These are phyloP conservation scores for Tolypocladium ovalisporum DNA, from an alignment of 2,329 filamentous ascomycete species.

Conservation along the genomic window DNA sequence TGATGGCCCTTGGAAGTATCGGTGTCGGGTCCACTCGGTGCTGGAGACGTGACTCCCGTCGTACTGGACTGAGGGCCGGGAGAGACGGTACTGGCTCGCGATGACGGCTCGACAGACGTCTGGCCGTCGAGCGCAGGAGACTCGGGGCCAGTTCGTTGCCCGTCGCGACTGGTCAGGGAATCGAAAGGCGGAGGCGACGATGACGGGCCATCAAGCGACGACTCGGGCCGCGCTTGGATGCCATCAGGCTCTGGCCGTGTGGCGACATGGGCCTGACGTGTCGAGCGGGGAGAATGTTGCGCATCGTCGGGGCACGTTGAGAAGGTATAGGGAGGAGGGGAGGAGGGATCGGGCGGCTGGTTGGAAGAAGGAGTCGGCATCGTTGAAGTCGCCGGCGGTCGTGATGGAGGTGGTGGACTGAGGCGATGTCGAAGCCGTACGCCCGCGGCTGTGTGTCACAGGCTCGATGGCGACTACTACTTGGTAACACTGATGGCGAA, in stretches of 20 bases:
- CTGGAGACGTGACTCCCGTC: conserved; percentile 22
- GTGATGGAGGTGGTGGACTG: not conserved
- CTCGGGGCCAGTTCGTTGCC: conserved; percentile 6
- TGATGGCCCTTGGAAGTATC: conserved; percentile 23
- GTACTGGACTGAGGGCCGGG: conserved; percentile 25
- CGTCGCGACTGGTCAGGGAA: not conserved
- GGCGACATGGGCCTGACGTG: conserved; percentile 13
- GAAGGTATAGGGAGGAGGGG: conserved; percentile 25
- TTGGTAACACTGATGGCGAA: not conserved
- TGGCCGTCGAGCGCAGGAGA: conserved; percentile 12
- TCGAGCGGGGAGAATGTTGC: conserved; percentile 14
- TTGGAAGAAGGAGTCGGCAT: conserved; percentile 38
- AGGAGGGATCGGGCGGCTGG: conserved; percentile 24
- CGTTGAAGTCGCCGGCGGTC: conserved; percentile 5
- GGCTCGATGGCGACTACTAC: not conserved
- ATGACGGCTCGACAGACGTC: conserved; percentile 17
- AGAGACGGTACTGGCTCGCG: conserved; percentile 32
- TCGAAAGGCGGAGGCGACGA: conserved; percentile 7
- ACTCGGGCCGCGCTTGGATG: conserved; percentile 10
- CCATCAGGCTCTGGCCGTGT: conserved; percentile 8
- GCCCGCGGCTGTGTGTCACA: not conserved
- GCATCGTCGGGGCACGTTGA: conserved; percentile 34
- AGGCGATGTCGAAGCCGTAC: not conserved
- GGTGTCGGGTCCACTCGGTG: conserved; percentile 16
- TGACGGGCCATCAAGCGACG: conserved; percentile 11